These are phyloP conservation scores for Scenedesmus sp. DNA, from an alignment of 163 green algal species.

Conservation along the genomic window DNA sequence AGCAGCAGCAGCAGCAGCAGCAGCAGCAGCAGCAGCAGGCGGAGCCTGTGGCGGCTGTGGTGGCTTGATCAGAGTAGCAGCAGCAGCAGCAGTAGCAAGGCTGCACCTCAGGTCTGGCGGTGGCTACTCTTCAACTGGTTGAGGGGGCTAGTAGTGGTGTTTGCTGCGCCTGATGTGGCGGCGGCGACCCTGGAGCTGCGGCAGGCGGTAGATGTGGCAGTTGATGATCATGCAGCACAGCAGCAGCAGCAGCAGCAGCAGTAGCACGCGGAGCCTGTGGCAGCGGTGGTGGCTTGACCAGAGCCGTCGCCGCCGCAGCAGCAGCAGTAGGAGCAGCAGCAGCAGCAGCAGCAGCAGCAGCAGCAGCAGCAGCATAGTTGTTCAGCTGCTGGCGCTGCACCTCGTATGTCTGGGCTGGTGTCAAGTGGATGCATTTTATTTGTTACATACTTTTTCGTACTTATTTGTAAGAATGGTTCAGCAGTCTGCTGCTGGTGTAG, in stretches of 20 bases:
- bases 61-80: too few relatives aligned
- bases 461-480: too few relatives aligned
- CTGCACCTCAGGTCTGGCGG: too few relatives aligned
- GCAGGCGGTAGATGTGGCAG: not conserved
- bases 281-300: not conserved
- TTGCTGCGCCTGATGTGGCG: not conserved
- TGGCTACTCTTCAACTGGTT: too few relatives aligned
- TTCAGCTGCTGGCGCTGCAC: not conserved
- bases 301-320: not conserved
- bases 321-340: not conserved
- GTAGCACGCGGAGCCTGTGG: not conserved
- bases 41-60: not conserved
- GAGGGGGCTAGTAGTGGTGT: not conserved
- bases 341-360: not conserved
- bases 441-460: too few relatives aligned
- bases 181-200: not conserved
- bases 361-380: not conserved
- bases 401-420: too few relatives aligned
- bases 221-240: not conserved
- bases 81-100: too few relatives aligned
- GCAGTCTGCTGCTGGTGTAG: not conserved
- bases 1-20: not conserved
- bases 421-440: too few relatives aligned
- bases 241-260: not conserved
- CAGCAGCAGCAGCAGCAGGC: not conserved